Conservation (phyloP, 257 asterid genomes). For the Paulownia fortunei region DNA sequence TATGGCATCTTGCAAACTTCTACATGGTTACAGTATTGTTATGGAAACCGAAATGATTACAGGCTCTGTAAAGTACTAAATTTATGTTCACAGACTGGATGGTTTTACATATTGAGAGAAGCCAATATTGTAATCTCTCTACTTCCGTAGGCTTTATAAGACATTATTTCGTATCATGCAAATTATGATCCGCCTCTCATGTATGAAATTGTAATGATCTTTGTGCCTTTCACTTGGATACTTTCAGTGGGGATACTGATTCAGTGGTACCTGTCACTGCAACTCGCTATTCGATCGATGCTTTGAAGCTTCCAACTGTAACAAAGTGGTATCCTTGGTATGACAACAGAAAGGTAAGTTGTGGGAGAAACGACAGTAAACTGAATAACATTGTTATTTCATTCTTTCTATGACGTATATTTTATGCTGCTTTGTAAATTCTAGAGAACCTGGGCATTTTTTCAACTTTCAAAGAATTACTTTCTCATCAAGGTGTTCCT, state of each 20-base stretch:
- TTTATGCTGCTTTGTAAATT: neutral
- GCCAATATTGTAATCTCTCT: neutral
- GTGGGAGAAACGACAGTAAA: neutral
- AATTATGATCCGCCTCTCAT: neutral
- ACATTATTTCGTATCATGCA: neutral
- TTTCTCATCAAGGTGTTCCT: neutral
- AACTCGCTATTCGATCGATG: slow-evolving; percentile 95
- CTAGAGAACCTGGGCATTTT: neutral
- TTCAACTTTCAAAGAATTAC: neutral
- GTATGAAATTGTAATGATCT: neutral
- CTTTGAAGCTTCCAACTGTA: slow-evolving; percentile 81
- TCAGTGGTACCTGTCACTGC: slow-evolving; percentile 94
- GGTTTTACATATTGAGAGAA: too few species aligned
- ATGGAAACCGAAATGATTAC: too few species aligned
- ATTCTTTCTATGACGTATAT: neutral
- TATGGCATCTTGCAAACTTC: too few species aligned
- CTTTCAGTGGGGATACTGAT: slow-evolving; percentile 92
- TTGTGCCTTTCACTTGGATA: neutral
- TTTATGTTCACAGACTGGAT: too few species aligned
- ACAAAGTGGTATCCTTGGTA: slow-evolving; percentile 94
- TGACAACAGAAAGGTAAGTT: slow-evolving; percentile 71
- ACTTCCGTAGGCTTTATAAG: neutral
- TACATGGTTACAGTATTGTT: too few species aligned
- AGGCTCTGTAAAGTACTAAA: too few species aligned
- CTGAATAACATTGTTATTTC: neutral